Evolutionary conservation across 805 yeast species (phyloP).

Genomic region (Candida tibetensis): DNA sequence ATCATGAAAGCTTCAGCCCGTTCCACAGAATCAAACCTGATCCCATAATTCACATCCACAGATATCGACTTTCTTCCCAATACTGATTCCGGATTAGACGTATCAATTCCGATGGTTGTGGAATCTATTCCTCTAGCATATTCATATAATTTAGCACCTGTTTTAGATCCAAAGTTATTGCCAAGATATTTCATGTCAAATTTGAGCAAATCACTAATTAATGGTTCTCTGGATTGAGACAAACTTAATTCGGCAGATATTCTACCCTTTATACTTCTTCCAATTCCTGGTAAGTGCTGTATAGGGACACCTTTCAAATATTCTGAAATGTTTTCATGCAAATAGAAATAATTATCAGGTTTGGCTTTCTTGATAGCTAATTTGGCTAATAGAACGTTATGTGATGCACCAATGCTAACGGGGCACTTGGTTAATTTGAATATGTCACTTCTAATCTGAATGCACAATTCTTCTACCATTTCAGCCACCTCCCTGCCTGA

Average conservation of each 20-base stretch:
- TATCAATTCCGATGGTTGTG: conserved; percentile 53
- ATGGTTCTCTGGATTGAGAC: conserved; percentile 15
- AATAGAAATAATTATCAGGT: conserved; percentile 62
- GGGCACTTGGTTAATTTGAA: conserved; percentile 51
- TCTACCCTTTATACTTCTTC: conserved; percentile 48
- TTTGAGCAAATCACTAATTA: conserved; percentile 38
- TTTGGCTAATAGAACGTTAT: conserved; percentile 74
- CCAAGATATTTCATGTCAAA: conserved; percentile 37
- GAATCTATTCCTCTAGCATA: conserved; percentile 68
- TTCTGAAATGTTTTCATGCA: conserved; percentile 26
- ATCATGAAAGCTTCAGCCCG: conserved; percentile 67
- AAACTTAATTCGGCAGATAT: conserved; percentile 32
- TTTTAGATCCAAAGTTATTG: conserved; percentile 61
- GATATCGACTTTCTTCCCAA: conserved; percentile 73
- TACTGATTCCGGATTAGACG: conserved; percentile 40
- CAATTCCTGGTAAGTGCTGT: conserved; percentile 61
- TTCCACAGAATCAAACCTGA: conserved; percentile 57
- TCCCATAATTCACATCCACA: conserved; percentile 90
- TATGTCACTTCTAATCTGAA: conserved; percentile 40
- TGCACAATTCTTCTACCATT: conserved; percentile 22
- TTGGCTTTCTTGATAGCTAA: conserved; percentile 72
- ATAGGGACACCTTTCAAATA: conserved; percentile 37
- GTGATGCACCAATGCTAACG: conserved; percentile 77
- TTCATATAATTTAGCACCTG: conserved; percentile 61
- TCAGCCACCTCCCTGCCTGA: conserved; percentile 7